Evolutionary conservation across 257 asterid genomes (phyloP), one percentile per base, ranked within the genome.

Genomic region (Solanum tarijense): DNA sequence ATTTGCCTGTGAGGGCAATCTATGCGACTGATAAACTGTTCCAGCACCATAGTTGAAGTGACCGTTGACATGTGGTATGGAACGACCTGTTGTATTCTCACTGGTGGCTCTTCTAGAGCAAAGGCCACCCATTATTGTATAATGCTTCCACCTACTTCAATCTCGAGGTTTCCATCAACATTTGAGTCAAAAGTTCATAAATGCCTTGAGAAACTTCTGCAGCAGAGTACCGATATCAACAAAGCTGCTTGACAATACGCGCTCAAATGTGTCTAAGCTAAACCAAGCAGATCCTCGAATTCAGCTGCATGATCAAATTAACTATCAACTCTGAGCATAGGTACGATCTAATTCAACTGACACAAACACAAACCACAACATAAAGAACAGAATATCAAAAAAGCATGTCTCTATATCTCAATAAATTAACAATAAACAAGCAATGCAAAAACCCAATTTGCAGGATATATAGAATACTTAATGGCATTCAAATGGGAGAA

Each of bases 101-200:
- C 91, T 93, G 2, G 98, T 94, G 89, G 98, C 88, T 91, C 98
- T 92, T 90, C 96, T 94, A 38, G 99, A 96, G 88, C 99, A 96
- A 82, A 96, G 93, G 83, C 99, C 99, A 83, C 99, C 99, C 99
- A 96, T 96, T 85, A 55, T 60, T 31, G 83, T 73, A 21, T 29
- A 86, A 79, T 12, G 5, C 38, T 81, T 13, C 10, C 48, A 41
- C 83, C 36, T 89, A 74, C 55, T 85, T 83, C 76, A 90, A 91
- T 75, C 79, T 55, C 84, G 88, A 90, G 48, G 90, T 85, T 88
- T 86, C 92, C 96, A 95, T 93, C 91, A 89, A 52, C 76, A 87
- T 48, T 29, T 31, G 11, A 48, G 62, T 79, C 85, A 79, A 79
- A 79, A 43, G 12, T 43, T 29, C 10, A 79, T 14, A 41, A 79